Evolutionary conservation across 306 rosid genomes (phyloP).

Genomic region (Trifolium fragiferum): DNA sequence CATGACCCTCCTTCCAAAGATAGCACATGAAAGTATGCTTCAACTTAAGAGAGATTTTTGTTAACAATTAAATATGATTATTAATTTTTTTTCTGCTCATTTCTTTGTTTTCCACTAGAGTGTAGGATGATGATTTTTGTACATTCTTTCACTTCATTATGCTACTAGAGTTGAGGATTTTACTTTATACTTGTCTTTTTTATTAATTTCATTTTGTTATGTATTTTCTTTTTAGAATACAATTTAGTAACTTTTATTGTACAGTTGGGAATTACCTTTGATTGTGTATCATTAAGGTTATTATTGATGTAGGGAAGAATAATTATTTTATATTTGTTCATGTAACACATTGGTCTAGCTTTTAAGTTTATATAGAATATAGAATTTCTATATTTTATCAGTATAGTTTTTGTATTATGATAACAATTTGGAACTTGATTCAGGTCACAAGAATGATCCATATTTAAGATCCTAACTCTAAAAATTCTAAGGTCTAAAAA

Average conservation of each 20-base stretch:
- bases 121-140: conserved; percentile 50
- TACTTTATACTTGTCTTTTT: conserved; percentile 42
- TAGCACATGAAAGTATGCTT: conserved; percentile 41
- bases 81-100: conserved; percentile 37
- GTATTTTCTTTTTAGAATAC: conserved; percentile 50
- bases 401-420: background rate
- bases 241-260: conserved; percentile 55
- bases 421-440: conserved; percentile 4
- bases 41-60: conserved; percentile 39
- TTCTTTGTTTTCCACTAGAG: conserved; percentile 47
- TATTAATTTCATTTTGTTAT: conserved; percentile 34
- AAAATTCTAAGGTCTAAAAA: background rate
- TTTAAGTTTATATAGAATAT: too few species aligned
- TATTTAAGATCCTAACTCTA: background rate
- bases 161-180: conserved; percentile 36
- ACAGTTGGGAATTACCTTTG: conserved; percentile 46
- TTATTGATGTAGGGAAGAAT: conserved; percentile 27
- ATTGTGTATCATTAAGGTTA: conserved; percentile 45
- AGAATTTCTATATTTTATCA: background rate
- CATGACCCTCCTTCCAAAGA: conserved; percentile 59
- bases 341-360: conserved; percentile 18
- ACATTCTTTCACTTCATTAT: conserved; percentile 56
- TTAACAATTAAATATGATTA: conserved; percentile 45
- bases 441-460: background rate
- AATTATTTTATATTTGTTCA: conserved; percentile 23